Evolutionary conservation across 108 stramenopile genomes (phyloP).

Genomic region (Ochromonas danica): DNA sequence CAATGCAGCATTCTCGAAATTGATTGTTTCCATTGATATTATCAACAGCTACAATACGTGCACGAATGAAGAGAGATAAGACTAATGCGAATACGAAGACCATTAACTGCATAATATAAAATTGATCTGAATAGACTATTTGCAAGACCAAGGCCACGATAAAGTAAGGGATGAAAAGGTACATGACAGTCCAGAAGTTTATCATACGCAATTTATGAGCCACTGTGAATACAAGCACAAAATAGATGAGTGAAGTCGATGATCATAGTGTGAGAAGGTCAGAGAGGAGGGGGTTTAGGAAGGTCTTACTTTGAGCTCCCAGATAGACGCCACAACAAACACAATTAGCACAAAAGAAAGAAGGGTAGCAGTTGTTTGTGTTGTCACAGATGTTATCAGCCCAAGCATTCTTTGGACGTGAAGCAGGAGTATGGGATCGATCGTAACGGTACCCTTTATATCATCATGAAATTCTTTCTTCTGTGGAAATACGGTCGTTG

Average conservation of each 20-base stretch:
- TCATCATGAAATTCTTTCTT: too few species aligned
- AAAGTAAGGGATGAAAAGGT: not conserved
- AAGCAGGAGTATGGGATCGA: too few species aligned
- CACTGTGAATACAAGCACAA: not conserved
- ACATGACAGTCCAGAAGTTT: not conserved
- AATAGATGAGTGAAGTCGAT: not conserved
- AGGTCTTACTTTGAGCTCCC: not conserved
- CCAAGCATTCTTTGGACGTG: too few species aligned
- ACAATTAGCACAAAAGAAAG: not conserved
- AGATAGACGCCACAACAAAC: not conserved
- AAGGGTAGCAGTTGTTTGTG: not conserved
- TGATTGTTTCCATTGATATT: constrained; percentile 20
- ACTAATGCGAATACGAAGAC: not conserved
- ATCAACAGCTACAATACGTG: not conserved
- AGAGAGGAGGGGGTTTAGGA: not conserved
- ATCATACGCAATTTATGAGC: not conserved
- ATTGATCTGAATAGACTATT: too few species aligned
- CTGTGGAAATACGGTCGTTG: too few species aligned
- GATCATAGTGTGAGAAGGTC: not conserved
- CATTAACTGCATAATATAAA: not conserved
- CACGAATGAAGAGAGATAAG: not conserved
- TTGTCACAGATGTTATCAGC: not conserved
- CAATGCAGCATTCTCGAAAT: not conserved
- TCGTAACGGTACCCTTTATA: too few species aligned
- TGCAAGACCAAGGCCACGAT: not conserved